Conservation (phyloP, 306 rosid genomes). For the Rosa persica region DNA sequence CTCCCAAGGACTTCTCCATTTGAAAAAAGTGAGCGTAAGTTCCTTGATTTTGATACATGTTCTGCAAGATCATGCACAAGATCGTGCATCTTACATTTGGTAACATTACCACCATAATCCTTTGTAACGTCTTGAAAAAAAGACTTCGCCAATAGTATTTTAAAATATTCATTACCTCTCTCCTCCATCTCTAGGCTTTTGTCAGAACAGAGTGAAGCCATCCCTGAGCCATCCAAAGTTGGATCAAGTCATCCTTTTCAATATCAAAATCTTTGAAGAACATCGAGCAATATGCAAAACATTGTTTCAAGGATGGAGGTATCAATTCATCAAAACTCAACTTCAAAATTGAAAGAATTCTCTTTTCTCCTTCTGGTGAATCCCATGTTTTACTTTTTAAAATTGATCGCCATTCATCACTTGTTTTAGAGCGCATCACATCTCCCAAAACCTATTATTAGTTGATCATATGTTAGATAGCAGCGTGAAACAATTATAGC, state of each 20-base stretch:
- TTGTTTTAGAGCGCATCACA: neutral
- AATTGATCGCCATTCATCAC: neutral
- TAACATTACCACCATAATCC: neutral
- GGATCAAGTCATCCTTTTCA: conserved; percentile 1
- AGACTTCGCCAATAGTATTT: neutral
- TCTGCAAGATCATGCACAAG: neutral
- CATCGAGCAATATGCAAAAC: conserved; percentile 10
- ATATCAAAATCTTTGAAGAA: neutral
- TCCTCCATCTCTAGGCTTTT: neutral
- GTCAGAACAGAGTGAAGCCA: neutral
- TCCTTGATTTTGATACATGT: neutral
- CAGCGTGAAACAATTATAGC: no score
- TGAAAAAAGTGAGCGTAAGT: neutral
- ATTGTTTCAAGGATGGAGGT: neutral
- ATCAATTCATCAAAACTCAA: neutral
- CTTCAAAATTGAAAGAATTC: neutral
- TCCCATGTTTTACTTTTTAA: neutral
- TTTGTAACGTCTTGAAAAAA: neutral
- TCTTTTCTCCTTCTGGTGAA: neutral
- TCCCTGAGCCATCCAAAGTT: neutral
- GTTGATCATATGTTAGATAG: neutral
- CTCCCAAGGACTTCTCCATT: neutral
- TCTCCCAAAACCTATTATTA: neutral
- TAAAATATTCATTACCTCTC: neutral
- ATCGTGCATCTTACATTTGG: neutral